These are phyloP conservation scores for Diplogelasinospora grovesii DNA, from an alignment of 495 filamentous ascomycete genomes.

Conservation along the genomic window DNA sequence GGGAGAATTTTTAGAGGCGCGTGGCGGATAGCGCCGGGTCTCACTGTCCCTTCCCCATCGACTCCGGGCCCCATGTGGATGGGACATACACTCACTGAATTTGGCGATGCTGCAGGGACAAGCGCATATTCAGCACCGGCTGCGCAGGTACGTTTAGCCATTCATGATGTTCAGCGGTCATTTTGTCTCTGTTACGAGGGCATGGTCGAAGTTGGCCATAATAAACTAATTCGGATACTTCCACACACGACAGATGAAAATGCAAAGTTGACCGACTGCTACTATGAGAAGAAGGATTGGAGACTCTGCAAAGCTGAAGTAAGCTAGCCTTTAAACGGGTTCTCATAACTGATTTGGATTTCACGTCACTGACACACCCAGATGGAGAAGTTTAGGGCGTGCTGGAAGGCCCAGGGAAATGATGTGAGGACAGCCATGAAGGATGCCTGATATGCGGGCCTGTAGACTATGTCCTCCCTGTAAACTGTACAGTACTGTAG, in stretches of 20 bases:
- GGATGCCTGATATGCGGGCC: slow-evolving; percentile 53
- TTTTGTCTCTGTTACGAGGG: neutral
- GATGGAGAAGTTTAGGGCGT: slow-evolving; percentile 90
- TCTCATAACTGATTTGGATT: slow-evolving; percentile 7
- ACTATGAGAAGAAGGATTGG: slow-evolving; percentile 96
- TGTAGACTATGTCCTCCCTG: no score
- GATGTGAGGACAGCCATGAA: slow-evolving; percentile 72
- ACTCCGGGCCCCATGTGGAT: no score
- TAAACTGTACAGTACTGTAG: no score
- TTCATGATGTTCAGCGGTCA: neutral
- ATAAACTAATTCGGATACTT: neutral
- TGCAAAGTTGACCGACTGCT: slow-evolving; percentile 86
- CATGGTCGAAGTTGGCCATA: neutral
- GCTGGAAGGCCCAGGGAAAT: slow-evolving; percentile 91
- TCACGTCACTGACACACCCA: slow-evolving; percentile 35
- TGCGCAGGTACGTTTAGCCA: slow-evolving; percentile 62
- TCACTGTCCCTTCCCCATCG: no score
- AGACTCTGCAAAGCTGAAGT: slow-evolving; percentile 83
- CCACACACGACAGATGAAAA: slow-evolving; percentile 62
- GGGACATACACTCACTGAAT: slow-evolving; percentile 14
- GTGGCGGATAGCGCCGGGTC: no score
- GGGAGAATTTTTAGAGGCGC: no score
- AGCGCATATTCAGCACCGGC: slow-evolving; percentile 94
- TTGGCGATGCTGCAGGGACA: slow-evolving; percentile 50
- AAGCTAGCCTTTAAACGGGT: slow-evolving; percentile 24